phyloP scores from a whole-genome alignment of 768 basidiomycete genomes.

The Xerocomellus intermedius region DNA sequence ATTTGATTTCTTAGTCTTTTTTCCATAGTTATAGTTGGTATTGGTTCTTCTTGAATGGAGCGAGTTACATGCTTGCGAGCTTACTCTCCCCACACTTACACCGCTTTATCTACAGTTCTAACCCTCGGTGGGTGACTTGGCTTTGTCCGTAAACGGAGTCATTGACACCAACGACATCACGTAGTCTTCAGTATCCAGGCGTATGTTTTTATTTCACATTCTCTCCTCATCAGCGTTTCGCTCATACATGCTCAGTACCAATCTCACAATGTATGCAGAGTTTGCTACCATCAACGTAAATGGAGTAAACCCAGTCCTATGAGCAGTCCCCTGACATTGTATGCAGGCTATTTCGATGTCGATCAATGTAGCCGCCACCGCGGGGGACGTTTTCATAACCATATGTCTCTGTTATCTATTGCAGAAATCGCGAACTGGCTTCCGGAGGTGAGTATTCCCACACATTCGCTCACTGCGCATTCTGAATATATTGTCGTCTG shows the following conservation, averaged over 20 bases:
- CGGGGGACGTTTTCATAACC: too few relatives aligned
- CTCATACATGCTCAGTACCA: slow-evolving; percentile 36
- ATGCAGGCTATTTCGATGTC: too few relatives aligned
- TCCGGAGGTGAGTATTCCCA: too few relatives aligned
- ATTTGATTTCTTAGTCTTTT: neutral
- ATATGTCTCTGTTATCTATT: too few relatives aligned
- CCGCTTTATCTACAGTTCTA: slow-evolving; percentile 17
- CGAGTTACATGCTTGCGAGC: slow-evolving; percentile 4
- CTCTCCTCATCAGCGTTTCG: neutral
- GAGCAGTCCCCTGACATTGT: too few relatives aligned
- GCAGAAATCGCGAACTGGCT: slow-evolving; percentile 49
- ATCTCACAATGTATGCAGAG: too few relatives aligned
- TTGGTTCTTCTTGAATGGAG: slow-evolving; percentile 42
- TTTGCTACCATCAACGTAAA: too few relatives aligned
- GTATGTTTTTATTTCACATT: neutral
- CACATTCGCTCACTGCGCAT: neutral
- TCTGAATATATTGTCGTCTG: slow-evolving; percentile 1
- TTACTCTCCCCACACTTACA: neutral
- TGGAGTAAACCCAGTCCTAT: too few relatives aligned
- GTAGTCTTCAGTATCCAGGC: neutral
- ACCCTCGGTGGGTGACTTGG: slow-evolving; percentile 30
- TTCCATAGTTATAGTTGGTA: slow-evolving; percentile 4
- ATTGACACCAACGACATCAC: neutral
- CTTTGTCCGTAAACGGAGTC: neutral
- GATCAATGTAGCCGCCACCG: too few relatives aligned